Base-by-base conservation (phyloP, 495 filamentous ascomycete genomes). In the Chaetomium tenue region DNA sequence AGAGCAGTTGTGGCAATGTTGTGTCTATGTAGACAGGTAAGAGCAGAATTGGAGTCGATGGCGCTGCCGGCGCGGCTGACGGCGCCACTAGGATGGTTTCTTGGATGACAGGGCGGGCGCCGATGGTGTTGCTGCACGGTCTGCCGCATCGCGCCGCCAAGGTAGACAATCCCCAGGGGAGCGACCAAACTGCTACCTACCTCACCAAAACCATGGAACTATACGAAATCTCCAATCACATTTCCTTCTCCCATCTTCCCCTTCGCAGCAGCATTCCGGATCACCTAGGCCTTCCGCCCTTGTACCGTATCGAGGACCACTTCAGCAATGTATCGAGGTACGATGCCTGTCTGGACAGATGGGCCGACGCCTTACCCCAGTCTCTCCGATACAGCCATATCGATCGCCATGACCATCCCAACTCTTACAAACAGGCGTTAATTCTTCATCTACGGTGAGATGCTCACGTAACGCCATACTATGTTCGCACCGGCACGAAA, bases 11-110 rank as follows among this genome's bases (percentile, higher is more conserved):
- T 58, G 56, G 56, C 56, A 58, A 2, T n/a, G 56, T 22, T 58
- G 56, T 46, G 56, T 58, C 3, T 22, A 23, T 11, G 42, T 58
- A 40, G 56, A 58, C 40, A n/a, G 56, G 56, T 46, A 46, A 46
- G 52, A 4, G 9, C 5, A 26, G 26, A 11, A 26, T 25, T 53
- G 26, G 12, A 18, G 13, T 53, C 0, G 12, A 2, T 28, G 33
- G 4, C 5, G 4, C 23, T 20, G 18, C n/a, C 4, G 5, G 5
- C 9, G 8, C 54, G 26, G 8, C 8, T 46, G 0, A 44, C 16
- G 0, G 22, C 15, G 12, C 2, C n/a, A 39, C 20, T 15, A 57
- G 30, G 20, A 57, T 57, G 54, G 9, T 42, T 4, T 53, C 52
- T 4, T 55, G 52, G 26, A 28, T 33, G 16, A 26, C 5, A 20